These are phyloP conservation scores for Lasiodiplodia sp. DNA, from an alignment of 2,329 filamentous ascomycete genomes.

Conservation along the genomic window DNA sequence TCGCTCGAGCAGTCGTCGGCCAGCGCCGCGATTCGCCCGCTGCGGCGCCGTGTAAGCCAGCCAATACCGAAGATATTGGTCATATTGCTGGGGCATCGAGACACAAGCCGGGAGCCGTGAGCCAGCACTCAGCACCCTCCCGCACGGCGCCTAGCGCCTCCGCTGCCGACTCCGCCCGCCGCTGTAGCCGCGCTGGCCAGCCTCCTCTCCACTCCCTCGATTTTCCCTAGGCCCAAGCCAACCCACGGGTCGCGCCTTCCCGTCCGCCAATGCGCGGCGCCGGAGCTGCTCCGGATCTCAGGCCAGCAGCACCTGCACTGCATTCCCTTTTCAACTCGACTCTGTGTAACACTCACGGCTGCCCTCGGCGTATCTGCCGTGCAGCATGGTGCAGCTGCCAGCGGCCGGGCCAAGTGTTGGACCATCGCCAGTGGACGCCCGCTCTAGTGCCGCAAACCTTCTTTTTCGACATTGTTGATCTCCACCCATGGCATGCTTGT, in stretches of 20 bases:
- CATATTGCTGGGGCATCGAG: background rate
- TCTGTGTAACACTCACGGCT: conserved; percentile 12
- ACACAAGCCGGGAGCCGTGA: background rate
- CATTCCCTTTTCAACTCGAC: conserved; percentile 12
- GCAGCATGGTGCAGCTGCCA: background rate
- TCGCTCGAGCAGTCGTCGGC: background rate
- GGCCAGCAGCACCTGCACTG: conserved; percentile 16
- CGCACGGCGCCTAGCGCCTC: background rate
- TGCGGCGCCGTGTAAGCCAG: background rate
- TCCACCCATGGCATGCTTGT: conserved; percentile 19
- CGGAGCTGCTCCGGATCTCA: background rate
- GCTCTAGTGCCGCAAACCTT: conserved; percentile 2
- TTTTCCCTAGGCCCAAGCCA: background rate
- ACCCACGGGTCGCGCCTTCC: too few species aligned
- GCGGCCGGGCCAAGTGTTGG: background rate
- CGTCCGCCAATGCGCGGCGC: conserved; percentile 14
- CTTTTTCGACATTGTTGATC: conserved; percentile 9
- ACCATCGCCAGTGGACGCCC: background rate
- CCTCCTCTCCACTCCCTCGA: conserved; percentile 1
- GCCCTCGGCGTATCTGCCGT: conserved; percentile 12
- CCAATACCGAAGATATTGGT: conserved; percentile 6
- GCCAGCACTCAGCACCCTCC: too few species aligned
- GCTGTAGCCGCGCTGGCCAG: conserved; percentile 1
- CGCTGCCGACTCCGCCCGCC: conserved; percentile 12
- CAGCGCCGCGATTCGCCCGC: background rate